Base-by-base conservation (phyloP, 768 basidiomycete genomes). In the Cubamyces sp. region DNA sequence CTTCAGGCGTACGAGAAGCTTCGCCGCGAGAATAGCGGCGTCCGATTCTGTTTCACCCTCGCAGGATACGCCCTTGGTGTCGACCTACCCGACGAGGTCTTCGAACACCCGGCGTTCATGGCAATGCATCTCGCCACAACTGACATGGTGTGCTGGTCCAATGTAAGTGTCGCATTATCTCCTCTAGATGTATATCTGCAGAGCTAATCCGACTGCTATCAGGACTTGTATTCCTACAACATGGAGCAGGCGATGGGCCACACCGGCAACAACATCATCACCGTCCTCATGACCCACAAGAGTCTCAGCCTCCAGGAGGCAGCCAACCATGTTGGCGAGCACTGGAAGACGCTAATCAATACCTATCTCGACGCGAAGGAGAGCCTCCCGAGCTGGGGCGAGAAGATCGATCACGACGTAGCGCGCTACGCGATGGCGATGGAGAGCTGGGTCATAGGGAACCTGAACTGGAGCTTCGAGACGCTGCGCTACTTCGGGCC, bases 151-250 rank as follows among this genome's bases (percentile, higher is more conserved):
- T 85, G 83, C 73, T 89, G 84, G 87, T 76, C 87, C 19, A 90
- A 91, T 71, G 88, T 89, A 63, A 73, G 83, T 74, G 25, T 25
- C 34, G 5, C 4, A 11, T n/a, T 21, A 23, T 5, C 40, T 19
- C 50, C n/a, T n/a, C 11, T 18, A 18, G 21, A 25, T 19, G 23
- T 25, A 46, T 16, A 3, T 19, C 14, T 5, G 21, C 43, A 15
- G 21, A 21, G n/a, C 53, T 62, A 8, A 54, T 16, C 19, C 30
- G 21, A 28, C 42, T 23, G 43, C 19, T 16, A 47, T 43, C 67
- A 88, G 87, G 87, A 90, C 62, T 73, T 89, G 16, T 88, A 87
- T 67, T 88, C 86, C 6, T 90, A 89, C 73, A 84, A 87, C 71
- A 84, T 87, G 82, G 88, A 91, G 67, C 85, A 87, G 66, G 80